Base-by-base conservation (phyloP, 2,329 filamentous ascomycete species). In the Celoporthe dispersa region DNA sequence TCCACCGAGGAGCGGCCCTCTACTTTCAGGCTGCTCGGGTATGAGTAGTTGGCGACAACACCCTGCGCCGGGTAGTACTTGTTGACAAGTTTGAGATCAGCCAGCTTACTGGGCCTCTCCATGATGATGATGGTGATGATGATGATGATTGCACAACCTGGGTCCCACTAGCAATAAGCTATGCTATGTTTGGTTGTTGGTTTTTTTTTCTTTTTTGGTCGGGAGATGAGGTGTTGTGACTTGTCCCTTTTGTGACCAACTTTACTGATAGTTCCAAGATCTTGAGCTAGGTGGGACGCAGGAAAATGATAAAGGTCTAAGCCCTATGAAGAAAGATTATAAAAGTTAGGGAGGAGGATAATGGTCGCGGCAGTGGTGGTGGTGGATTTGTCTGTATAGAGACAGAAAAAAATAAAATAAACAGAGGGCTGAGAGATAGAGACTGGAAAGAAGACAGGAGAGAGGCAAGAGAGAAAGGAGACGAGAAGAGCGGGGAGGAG, bases 61-160 rank as follows among this genome's bases (percentile, higher is more conserved):
- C 39, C 57, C 33, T 31, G 11, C 14, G 62, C 22, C 37, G 70
- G 70, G 48, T 72, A 72, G 57, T 72, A 66, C 41, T 72, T 72
- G 66, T 70, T 72, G 65, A 72, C 70, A 37, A 72, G 70, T 51
- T 66, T 68, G 57, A 72, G 70, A 31, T 72, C 66, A 25, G 70
- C 68, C 57, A 72, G 48, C 62, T 66, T 72, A 12, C 48, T 61
- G 25, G 68, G 31, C 48, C 53, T 70, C 65, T 68, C 70, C 70
- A 72, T 72, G 63, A 19, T 67, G 62, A 55, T 28, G 44, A 7
- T 22, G 44, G 22, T 48, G 22, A 7, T n/a, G 22, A 6, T 41
- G 39, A 11, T 19, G 39, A 11, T 41, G 39, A 22, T 44, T 48
- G 22, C 1, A 8, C 6, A 22, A 16, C 25, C 28, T 33, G 55